These are phyloP conservation scores for Leptomonas pyrrhocoris DNA, from an alignment of 208 protist species.

Conservation along the genomic window DNA sequence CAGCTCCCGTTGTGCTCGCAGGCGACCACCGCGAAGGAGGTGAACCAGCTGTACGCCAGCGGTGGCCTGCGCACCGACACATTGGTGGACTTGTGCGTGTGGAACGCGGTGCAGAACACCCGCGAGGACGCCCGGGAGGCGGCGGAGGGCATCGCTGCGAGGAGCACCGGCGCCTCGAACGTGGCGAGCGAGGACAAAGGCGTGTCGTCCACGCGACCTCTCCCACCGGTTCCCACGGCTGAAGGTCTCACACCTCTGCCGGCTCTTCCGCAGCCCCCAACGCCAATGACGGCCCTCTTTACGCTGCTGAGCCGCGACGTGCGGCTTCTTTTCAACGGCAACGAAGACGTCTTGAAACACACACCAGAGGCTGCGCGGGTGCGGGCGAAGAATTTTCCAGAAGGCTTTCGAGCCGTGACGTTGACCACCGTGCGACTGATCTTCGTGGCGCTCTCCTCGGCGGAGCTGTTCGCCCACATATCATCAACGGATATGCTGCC, in stretches of 20 bases:
- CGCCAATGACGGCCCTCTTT: conserved; percentile 15
- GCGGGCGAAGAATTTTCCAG: conserved; percentile 33
- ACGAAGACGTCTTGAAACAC: conserved; percentile 29
- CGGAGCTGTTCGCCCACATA: conserved; percentile 32
- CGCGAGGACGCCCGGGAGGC: conserved; percentile 28
- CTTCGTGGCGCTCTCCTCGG: conserved; percentile 42
- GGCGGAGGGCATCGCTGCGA: not conserved
- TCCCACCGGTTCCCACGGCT: not conserved
- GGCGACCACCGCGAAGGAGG: conserved; percentile 7
- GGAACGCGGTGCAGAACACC: conserved; percentile 34
- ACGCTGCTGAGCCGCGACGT: conserved; percentile 28
- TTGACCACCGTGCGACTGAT: conserved; percentile 33
- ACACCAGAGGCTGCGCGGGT: conserved; percentile 28
- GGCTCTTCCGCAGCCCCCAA: conserved; percentile 11
- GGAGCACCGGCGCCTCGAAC: not conserved
- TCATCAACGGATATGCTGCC: conserved; percentile 37
- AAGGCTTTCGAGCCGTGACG: conserved; percentile 38
- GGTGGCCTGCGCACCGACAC: conserved; percentile 18
- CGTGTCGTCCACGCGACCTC: not conserved
- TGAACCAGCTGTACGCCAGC: conserved; percentile 29
- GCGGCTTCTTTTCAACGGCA: conserved; percentile 25
- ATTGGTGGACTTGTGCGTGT: conserved; percentile 27
- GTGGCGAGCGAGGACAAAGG: not conserved
- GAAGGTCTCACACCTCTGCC: not conserved
- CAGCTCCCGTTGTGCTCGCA: conserved; percentile 38